Evolutionary conservation across 106 monocot genomes (phyloP).

Genomic region (Dendrobium huoshanense): DNA sequence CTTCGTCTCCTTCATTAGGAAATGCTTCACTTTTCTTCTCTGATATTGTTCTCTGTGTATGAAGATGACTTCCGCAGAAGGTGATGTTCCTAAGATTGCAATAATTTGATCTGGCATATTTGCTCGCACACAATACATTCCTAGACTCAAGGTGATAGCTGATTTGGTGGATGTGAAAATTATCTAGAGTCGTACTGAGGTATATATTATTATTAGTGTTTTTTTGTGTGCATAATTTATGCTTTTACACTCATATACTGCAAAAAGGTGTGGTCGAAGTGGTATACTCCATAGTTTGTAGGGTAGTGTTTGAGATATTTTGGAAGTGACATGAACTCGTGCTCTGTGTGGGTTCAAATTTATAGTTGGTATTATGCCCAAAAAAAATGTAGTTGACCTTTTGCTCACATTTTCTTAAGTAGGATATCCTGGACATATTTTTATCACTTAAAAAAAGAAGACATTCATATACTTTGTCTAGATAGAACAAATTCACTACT

Average conservation of each 20-base stretch:
- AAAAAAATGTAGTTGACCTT: too few relatives aligned
- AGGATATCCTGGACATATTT: too few relatives aligned
- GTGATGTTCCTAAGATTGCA: conserved; percentile 50
- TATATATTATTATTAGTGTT: conserved; percentile 5
- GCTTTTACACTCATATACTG: neutral
- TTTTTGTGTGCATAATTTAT: neutral
- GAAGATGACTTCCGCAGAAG: conserved; percentile 2
- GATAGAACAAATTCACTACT: too few relatives aligned
- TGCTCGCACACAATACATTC: conserved; percentile 82
- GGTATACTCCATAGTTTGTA: too few relatives aligned
- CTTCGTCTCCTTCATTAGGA: neutral
- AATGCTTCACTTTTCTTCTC: neutral
- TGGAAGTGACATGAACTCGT: too few relatives aligned
- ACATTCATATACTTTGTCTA: too few relatives aligned
- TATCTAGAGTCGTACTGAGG: conserved; percentile 95
- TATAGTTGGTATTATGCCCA: too few relatives aligned
- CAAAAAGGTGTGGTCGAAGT: too few relatives aligned
- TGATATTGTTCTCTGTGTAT: neutral
- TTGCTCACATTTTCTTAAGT: too few relatives aligned
- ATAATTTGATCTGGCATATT: conserved; percentile 83
- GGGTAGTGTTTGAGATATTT: too few relatives aligned
- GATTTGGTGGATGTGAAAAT: conserved; percentile 42
- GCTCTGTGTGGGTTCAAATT: too few relatives aligned
- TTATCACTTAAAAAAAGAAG: too few relatives aligned
- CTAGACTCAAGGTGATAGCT: conserved; percentile 69